Conservation (phyloP, 2,329 filamentous ascomycete genomes). For the Cercospora berteroae region DNA sequence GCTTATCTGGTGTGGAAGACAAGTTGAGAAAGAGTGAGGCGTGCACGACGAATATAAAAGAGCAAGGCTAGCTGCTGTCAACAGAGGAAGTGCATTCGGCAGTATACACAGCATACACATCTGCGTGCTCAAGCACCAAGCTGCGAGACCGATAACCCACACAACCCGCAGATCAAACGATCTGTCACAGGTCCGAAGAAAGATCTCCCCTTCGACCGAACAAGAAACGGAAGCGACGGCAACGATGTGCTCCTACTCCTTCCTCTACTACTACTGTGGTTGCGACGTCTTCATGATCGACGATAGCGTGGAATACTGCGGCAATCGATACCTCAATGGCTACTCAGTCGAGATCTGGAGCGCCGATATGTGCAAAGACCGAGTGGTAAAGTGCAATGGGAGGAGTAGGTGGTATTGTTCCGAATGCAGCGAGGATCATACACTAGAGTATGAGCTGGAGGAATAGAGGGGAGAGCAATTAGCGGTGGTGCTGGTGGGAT, state of each 20-base stretch:
- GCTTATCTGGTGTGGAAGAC: not conserved
- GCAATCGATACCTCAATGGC: constrained; percentile 45
- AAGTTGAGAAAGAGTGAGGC: not conserved
- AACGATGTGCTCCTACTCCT: constrained; percentile 49
- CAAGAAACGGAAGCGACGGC: not conserved
- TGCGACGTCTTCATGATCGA: constrained; percentile 51
- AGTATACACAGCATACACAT: not conserved
- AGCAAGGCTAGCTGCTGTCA: not conserved
- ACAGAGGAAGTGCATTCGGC: not conserved
- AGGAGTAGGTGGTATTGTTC: constrained; percentile 19
- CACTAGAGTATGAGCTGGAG: constrained; percentile 26
- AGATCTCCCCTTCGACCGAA: not conserved
- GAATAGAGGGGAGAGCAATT: constrained; percentile 64
- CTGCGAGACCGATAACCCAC: not conserved
- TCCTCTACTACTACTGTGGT: constrained; percentile 50
- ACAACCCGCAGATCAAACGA: not conserved
- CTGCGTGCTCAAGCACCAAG: not conserved
- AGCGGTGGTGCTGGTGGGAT: not conserved
- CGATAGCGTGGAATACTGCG: constrained; percentile 48
- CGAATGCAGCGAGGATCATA: constrained; percentile 26
- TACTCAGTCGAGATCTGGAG: constrained; percentile 51
- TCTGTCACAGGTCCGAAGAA: not conserved
- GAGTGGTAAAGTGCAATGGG: constrained; percentile 15
- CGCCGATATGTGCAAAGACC: constrained; percentile 44
- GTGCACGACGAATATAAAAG: not conserved